Evolutionary conservation across 2,329 filamentous ascomycete genomes (phyloP), one percentile per base, ranked within the genome.

Genomic region (Fusarium heterosporum): DNA sequence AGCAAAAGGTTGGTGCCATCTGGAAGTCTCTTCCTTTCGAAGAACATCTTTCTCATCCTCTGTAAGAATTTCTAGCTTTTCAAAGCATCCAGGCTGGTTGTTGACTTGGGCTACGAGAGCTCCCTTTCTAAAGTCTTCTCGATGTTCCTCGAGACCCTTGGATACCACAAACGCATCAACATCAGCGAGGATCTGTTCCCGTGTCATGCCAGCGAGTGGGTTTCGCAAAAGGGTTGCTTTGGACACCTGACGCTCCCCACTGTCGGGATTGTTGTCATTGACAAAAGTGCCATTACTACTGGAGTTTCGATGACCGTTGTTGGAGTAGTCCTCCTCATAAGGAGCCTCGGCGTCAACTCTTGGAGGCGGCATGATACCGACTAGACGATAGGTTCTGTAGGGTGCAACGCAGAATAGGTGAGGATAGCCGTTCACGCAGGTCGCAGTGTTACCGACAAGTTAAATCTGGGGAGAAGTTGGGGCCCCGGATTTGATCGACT

Each of bases 21-120:
- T 70, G 25, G 75, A 69, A 1, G 68, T 71, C 10, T 69, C 65
- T 36, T 78, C 77, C 6, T 68, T 69, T 8, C 75, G 55, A 5
- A 78, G 55, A 0, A 74, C 36, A 0, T 26, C 66, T 40, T 75
- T 78, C 1, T 78, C 77, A 1, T 73, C 70, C 3, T 76, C 75
- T 2, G 30, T 47, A 1, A 78, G 69, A 3, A 59, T 32, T 3
- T 67, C 55, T 1, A 78, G 68, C 8, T 61, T 55, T 39, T 78
- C 77, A 47, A 73, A 78, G 1, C 61, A 76, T 2, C 71, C 68
- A 0, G 66, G 54, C 0, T 64, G 71, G 43, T 82, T 80, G 14
- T 79, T 81, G 2, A 80, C 78, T 46, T 79, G 83, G 4, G 85
- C 85, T 19, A 86, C 71, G 4, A 86, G 76, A 6, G 84, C 85